phyloP scores from a whole-genome alignment of 2,329 filamentous ascomycete genomes.

The Sarocladium oryzae region DNA sequence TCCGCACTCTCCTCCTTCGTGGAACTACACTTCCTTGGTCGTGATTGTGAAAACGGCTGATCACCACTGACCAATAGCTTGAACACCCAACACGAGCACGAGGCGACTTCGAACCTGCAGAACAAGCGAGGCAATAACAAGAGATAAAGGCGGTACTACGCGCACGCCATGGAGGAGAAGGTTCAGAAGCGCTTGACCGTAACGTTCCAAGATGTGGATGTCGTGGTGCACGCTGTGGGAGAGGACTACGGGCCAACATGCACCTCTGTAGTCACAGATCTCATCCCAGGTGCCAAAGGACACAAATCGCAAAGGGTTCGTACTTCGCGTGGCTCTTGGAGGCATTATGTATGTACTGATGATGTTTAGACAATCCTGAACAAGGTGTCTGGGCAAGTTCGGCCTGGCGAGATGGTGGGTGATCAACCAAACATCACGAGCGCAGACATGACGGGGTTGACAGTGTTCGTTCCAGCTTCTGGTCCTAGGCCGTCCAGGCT shows the following conservation, averaged over 20 bases:
- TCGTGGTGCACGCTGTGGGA: neutral
- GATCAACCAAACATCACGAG: too few relatives aligned
- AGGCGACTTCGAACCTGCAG: too few relatives aligned
- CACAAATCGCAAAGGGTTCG: neutral
- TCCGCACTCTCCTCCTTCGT: too few relatives aligned
- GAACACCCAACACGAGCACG: too few relatives aligned
- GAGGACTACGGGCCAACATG: neutral
- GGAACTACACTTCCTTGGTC: too few relatives aligned
- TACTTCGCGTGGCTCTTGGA: neutral
- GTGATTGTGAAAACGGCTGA: too few relatives aligned
- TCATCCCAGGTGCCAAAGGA: neutral
- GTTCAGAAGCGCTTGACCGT: neutral
- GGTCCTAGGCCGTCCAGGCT: constrained; percentile 25
- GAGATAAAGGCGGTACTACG: neutral
- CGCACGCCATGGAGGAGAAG: neutral
- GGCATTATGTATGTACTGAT: neutral
- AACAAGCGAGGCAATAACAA: too few relatives aligned
- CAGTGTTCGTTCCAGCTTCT: too few relatives aligned
- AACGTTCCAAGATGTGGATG: neutral
- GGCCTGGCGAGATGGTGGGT: constrained; percentile 35
- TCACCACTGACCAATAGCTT: too few relatives aligned
- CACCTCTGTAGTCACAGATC: neutral
- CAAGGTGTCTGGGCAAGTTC: constrained; percentile 30
- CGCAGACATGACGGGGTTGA: too few relatives aligned
- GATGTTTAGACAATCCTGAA: constrained; percentile 29